These are phyloP conservation scores for Pichia deserticola DNA, from an alignment of 805 yeast species.

Conservation along the genomic window DNA sequence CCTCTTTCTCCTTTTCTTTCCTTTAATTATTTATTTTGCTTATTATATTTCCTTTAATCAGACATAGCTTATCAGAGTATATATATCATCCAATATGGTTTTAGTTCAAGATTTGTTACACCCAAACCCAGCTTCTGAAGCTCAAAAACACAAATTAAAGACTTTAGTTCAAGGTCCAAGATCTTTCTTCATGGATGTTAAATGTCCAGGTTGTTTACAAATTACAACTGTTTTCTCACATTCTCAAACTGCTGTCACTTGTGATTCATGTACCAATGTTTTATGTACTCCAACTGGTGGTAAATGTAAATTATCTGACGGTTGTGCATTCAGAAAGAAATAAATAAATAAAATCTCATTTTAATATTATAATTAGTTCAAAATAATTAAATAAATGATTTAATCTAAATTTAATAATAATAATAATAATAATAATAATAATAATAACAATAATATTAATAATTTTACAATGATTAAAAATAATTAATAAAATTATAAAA, in stretches of 20 bases:
- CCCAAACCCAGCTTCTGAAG: constrained; percentile 97
- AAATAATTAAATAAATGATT: neutral
- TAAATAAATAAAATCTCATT: constrained; percentile 34
- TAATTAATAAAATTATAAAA: no score
- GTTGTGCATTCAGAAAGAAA: constrained; percentile 99
- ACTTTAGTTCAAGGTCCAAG: constrained; percentile 96
- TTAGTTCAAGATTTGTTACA: constrained; percentile 97
- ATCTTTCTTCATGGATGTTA: constrained; percentile 99
- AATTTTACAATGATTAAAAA: no score
- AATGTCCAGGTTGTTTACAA: constrained; percentile 98
- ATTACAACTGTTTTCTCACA: constrained; percentile 99
- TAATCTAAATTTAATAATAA: no score
- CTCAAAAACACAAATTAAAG: constrained; percentile 95
- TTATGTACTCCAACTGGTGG: constrained; percentile 99
- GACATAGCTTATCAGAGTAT: constrained; percentile 5
- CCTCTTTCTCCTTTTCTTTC: no score
- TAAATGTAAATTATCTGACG: constrained; percentile 98
- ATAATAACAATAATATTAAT: no score
- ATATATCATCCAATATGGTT: constrained; percentile 43
- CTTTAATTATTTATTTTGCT: neutral
- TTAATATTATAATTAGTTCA: neutral
- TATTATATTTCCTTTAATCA: neutral
- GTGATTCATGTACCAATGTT: constrained; percentile 97
- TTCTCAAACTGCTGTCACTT: constrained; percentile 99
- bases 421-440: no score